phyloP scores from a whole-genome alignment of 495 filamentous ascomycete species.

The Acidiella bohemica region DNA sequence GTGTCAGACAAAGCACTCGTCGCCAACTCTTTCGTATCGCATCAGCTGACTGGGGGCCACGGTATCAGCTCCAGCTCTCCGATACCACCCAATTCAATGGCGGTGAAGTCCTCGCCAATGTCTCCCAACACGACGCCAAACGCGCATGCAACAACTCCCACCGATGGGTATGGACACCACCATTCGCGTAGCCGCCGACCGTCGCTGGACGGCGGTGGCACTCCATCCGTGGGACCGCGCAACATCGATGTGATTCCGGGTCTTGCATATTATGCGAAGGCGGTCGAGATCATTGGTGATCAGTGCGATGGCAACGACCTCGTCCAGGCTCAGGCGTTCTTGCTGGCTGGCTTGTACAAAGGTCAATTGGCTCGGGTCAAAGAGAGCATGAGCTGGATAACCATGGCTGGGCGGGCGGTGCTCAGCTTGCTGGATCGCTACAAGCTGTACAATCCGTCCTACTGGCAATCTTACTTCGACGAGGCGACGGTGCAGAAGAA shows the following conservation, averaged over 20 bases:
- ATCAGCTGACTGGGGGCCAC: constrained; percentile 4
- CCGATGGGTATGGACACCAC: neutral
- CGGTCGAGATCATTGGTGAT: constrained; percentile 72
- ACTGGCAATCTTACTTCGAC: constrained; percentile 19
- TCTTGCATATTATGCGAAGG: constrained; percentile 74
- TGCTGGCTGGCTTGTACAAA: constrained; percentile 78
- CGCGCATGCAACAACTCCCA: constrained; percentile 13
- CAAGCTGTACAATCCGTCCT: constrained; percentile 30
- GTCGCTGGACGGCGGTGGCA: constrained; percentile 5
- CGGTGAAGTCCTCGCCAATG: constrained; percentile 19
- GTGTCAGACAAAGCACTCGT: constrained; percentile 29
- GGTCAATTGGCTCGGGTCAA: constrained; percentile 77
- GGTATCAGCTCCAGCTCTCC: constrained; percentile 20
- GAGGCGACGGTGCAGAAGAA: constrained; percentile 8
- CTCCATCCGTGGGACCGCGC: constrained; percentile 23
- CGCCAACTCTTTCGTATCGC: constrained; percentile 3
- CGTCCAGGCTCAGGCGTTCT: constrained; percentile 67
- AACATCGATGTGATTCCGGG: constrained; percentile 88
- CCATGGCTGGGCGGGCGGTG: constrained; percentile 59
- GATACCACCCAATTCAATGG: constrained; percentile 1
- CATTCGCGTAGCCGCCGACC: constrained; percentile 10
- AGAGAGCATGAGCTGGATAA: constrained; percentile 83
- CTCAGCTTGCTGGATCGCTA: constrained; percentile 62
- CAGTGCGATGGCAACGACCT: constrained; percentile 65
- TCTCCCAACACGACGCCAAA: constrained; percentile 20